Evolutionary conservation across 805 yeast genomes (phyloP).

Genomic region (Ogataea ramenticola): DNA sequence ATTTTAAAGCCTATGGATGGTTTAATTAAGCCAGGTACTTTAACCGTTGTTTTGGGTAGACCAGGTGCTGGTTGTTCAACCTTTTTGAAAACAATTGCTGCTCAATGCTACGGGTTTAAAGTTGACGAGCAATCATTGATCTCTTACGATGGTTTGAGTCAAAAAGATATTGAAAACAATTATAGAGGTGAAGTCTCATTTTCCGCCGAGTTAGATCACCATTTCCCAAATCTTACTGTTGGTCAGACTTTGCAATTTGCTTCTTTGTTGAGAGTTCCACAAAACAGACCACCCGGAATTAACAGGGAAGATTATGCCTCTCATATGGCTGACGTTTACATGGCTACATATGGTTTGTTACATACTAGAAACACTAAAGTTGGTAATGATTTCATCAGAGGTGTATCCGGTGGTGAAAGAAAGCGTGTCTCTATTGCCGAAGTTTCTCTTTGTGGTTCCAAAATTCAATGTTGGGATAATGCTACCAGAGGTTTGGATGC

Average conservation of each 20-base stretch:
- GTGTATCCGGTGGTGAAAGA: slow-evolving; percentile 59
- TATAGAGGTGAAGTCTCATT: slow-evolving; percentile 45
- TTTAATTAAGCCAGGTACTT: slow-evolving; percentile 18
- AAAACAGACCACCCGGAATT: slow-evolving; percentile 50
- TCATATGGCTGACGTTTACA: slow-evolving; percentile 42
- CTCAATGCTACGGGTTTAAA: slow-evolving; percentile 20
- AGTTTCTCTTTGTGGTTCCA: slow-evolving; percentile 26
- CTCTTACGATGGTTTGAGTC: slow-evolving; percentile 42
- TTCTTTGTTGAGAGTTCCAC: slow-evolving; percentile 53
- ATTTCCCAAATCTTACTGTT: slow-evolving; percentile 49
- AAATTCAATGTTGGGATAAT: slow-evolving; percentile 56
- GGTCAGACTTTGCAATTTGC: slow-evolving; percentile 52
- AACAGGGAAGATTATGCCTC: slow-evolving; percentile 46
- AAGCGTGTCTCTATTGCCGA: slow-evolving; percentile 56
- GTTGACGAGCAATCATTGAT: slow-evolving; percentile 31
- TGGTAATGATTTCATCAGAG: slow-evolving; percentile 60
- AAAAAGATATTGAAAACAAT: slow-evolving; percentile 36
- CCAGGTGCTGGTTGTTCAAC: slow-evolving; percentile 66
- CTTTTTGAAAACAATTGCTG: slow-evolving; percentile 37
- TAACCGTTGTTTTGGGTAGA: slow-evolving; percentile 34
- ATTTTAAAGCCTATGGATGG: slow-evolving; percentile 65
- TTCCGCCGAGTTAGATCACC: slow-evolving; percentile 49
- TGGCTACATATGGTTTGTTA: slow-evolving; percentile 24
- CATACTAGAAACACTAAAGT: slow-evolving; percentile 51
- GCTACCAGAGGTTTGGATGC: slow-evolving; percentile 68